Evolutionary conservation across 495 filamentous ascomycete genomes (phyloP).

Genomic region (Bacidia gigantensis): DNA sequence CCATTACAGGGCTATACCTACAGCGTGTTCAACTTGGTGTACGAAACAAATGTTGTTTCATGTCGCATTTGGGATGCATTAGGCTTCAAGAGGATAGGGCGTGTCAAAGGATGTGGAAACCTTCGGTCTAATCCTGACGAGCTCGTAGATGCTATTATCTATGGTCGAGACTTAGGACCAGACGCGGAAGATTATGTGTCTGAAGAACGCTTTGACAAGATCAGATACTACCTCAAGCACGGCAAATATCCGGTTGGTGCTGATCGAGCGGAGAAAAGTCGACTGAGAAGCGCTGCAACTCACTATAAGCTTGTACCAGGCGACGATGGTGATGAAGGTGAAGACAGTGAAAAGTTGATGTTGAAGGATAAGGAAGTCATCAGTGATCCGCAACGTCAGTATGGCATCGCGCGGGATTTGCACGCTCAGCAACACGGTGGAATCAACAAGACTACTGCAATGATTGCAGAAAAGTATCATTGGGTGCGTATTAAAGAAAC

Average conservation of each 20-base stretch:
- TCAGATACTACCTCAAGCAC: constrained; percentile 90
- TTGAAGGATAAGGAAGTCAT: constrained; percentile 97
- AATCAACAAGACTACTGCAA: constrained; percentile 95
- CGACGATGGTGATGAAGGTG: constrained; percentile 26
- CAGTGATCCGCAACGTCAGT: constrained; percentile 78
- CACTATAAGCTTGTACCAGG: constrained; percentile 72
- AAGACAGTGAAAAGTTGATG: constrained; percentile 68
- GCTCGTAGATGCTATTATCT: constrained; percentile 90
- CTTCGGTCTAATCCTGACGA: constrained; percentile 68
- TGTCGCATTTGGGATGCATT: constrained; percentile 93
- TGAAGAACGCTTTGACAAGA: constrained; percentile 97
- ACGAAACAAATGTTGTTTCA: constrained; percentile 92
- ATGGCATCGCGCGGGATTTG: constrained; percentile 67
- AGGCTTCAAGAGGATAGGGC: constrained; percentile 95
- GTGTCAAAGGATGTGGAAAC: constrained; percentile 75
- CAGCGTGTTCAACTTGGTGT: constrained; percentile 95
- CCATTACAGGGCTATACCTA: constrained; percentile 67
- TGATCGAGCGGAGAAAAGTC: constrained; percentile 90
- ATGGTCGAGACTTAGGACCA: constrained; percentile 69
- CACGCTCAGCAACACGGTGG: constrained; percentile 75
- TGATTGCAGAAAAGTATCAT: constrained; percentile 85
- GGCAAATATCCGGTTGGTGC: constrained; percentile 86
- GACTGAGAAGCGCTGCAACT: constrained; percentile 80
- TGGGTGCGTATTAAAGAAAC: constrained; percentile 99
- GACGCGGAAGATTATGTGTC: constrained; percentile 78